Percentiles rank a stretch among this genome's conserved stretches.
phyloP scores from a whole-genome alignment of 169 alveolate genomes.

The Plasmodium berghei region DNA sequence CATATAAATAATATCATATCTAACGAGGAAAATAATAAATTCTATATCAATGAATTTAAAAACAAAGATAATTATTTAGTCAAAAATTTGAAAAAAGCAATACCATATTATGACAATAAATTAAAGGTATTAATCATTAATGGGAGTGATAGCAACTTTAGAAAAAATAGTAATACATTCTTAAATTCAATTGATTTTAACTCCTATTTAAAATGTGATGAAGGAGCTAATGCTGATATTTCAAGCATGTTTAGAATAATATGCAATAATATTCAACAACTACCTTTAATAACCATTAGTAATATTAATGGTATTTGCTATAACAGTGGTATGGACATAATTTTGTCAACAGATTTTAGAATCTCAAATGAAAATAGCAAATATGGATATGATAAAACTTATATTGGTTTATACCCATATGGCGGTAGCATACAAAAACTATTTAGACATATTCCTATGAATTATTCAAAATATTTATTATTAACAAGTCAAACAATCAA shows the following conservation, averaged over 20 bases:
- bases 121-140: constrained; percentile 29
- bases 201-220: constrained; percentile 45
- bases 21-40: constrained; percentile 36
- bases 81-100: constrained; percentile 19
- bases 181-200: constrained; percentile 13
- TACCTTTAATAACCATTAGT: constrained; percentile 50
- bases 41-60: constrained; percentile 30
- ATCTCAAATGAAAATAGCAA: constrained; percentile 24
- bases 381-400: constrained; percentile 56
- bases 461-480: constrained; percentile 51
- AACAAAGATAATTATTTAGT: constrained; percentile 40
- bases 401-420: constrained; percentile 57
- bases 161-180: neutral
- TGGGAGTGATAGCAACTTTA: neutral
- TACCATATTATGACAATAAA: constrained; percentile 57
- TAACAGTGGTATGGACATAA: constrained; percentile 45
- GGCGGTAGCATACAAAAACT: constrained; percentile 58
- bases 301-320: constrained; percentile 52
- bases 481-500: constrained; percentile 30
- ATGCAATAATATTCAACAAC: constrained; percentile 33
- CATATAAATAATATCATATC: constrained; percentile 42
- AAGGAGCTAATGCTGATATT: constrained; percentile 21
- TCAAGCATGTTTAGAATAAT: constrained; percentile 35
- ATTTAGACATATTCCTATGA: constrained; percentile 38
- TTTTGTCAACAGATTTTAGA: constrained; percentile 58